A percentile compares a stretch with the other conserved stretches of the same genome.
phyloP scores from a whole-genome alignment of 108 stramenopile species.

The Cyclostephanos tholiformis region DNA sequence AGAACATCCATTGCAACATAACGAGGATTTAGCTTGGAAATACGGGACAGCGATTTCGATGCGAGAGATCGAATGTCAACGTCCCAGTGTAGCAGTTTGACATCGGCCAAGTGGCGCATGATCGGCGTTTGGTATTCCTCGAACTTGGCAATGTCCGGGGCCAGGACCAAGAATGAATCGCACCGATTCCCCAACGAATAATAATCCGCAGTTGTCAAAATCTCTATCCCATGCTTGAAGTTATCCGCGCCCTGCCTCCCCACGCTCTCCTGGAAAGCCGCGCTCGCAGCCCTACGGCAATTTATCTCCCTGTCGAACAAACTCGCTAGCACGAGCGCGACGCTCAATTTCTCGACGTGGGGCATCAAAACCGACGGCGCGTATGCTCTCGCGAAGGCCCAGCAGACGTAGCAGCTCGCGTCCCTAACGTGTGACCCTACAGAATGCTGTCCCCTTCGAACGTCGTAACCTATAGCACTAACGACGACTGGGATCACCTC shows the following conservation, averaged over 20 bases:
- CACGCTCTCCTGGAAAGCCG: conserved; percentile 96
- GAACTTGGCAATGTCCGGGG: conserved; percentile 77
- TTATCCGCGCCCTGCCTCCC: conserved; percentile 75
- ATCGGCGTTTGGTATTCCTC: conserved; percentile 83
- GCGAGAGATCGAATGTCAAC: conserved; percentile 76
- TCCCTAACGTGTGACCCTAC: conserved; percentile 98
- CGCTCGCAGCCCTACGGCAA: conserved; percentile 96
- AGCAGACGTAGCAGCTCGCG: conserved; percentile 98
- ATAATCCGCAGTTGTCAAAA: conserved; percentile 95
- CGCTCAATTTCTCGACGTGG: conserved; percentile 68
- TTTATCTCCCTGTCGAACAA: conserved; percentile 98
- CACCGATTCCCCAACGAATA: conserved; percentile 94
- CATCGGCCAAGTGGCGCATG: conserved; percentile 70
- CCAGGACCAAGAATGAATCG: conserved; percentile 79
- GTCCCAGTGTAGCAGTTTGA: conserved; percentile 95
- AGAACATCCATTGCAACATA: conserved; percentile 62
- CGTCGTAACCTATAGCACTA: conserved; percentile 88
- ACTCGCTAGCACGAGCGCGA: conserved; percentile 84
- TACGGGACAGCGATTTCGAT: conserved; percentile 68
- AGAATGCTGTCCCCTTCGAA: conserved; percentile 84
- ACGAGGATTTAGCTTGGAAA: conserved; percentile 63
- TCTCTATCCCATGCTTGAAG: conserved; percentile 93
- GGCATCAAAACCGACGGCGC: conserved; percentile 77
- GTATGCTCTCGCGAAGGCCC: conserved; percentile 99
- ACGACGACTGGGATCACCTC: conserved; percentile 88